Evolutionary conservation across 306 rosid genomes (phyloP).

Genomic region (Trifolium pratense): DNA sequence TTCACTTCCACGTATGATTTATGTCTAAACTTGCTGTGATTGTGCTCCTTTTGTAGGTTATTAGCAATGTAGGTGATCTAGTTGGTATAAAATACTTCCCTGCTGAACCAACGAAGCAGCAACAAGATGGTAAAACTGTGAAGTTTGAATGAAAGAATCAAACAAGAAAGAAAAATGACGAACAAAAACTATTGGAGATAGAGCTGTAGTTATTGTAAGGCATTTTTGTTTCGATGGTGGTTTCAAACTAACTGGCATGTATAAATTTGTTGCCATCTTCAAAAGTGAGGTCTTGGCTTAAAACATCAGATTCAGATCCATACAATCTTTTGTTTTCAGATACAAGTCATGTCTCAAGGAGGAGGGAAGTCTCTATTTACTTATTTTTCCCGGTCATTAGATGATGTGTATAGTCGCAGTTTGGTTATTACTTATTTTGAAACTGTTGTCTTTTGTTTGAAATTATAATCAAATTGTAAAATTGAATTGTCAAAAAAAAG

Average conservation of each 20-base stretch:
- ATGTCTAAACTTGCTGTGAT: background rate
- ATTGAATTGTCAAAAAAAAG: conserved; percentile 11
- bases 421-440: conserved; percentile 38
- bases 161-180: conserved; percentile 14
- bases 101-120: conserved; percentile 68
- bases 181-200: conserved; percentile 22
- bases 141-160: conserved; percentile 40
- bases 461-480: conserved; percentile 28
- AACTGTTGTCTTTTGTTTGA: conserved; percentile 24
- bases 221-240: conserved; percentile 30
- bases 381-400: conserved; percentile 21
- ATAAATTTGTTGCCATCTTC: conserved; percentile 37
- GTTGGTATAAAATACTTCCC: conserved; percentile 91
- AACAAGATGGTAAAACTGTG: conserved; percentile 34
- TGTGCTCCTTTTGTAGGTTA: conserved; percentile 58
- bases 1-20: background rate
- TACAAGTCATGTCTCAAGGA: conserved; percentile 26
- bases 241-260: conserved; percentile 34
- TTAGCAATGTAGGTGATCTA: conserved; percentile 78
- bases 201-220: conserved; percentile 9
- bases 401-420: conserved; percentile 42
- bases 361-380: conserved; percentile 18
- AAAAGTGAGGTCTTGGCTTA: conserved; percentile 29
- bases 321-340: conserved; percentile 22
- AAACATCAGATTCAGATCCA: conserved; percentile 41